phyloP scores from a whole-genome alignment of 192 early-diverging fungal species.

The Backusella sp. region DNA sequence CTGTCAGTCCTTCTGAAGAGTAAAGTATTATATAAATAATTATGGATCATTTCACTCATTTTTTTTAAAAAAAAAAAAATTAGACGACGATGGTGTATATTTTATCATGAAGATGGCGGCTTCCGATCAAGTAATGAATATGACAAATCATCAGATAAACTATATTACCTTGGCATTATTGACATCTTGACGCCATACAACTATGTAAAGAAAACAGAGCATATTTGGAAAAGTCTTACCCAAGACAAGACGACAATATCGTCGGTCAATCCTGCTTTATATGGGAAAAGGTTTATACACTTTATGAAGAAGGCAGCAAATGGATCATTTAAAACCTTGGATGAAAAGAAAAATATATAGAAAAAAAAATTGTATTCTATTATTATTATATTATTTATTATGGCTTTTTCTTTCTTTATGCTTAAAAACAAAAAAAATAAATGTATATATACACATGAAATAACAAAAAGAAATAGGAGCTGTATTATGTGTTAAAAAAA shows the following conservation, averaged over 20 bases:
- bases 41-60: too few species aligned
- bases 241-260: slow-evolving; percentile 55
- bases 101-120: slow-evolving; percentile 18
- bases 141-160: not conserved
- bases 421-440: not conserved
- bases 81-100: slow-evolving; percentile 16
- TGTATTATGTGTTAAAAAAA: not conserved
- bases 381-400: not conserved
- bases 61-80: slow-evolving; percentile 5
- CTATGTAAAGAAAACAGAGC: slow-evolving; percentile 84
- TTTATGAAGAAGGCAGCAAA: slow-evolving; percentile 14
- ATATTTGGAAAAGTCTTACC: slow-evolving; percentile 81
- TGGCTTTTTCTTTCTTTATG: not conserved
- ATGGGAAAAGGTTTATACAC: slow-evolving; percentile 9
- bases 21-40: slow-evolving; percentile 5
- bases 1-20: slow-evolving; percentile 46
- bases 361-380: not conserved
- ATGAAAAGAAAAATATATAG: slow-evolving; percentile 3
- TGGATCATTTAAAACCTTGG: not conserved
- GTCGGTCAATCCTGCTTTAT: not conserved
- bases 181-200: slow-evolving; percentile 98
- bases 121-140: slow-evolving; percentile 17
- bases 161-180: slow-evolving; percentile 95
- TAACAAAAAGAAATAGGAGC: not conserved
- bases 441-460: not conserved